phyloP scores from a whole-genome alignment of 192 early-diverging fungal genomes.

The Phlyctochytrium bullatum region DNA sequence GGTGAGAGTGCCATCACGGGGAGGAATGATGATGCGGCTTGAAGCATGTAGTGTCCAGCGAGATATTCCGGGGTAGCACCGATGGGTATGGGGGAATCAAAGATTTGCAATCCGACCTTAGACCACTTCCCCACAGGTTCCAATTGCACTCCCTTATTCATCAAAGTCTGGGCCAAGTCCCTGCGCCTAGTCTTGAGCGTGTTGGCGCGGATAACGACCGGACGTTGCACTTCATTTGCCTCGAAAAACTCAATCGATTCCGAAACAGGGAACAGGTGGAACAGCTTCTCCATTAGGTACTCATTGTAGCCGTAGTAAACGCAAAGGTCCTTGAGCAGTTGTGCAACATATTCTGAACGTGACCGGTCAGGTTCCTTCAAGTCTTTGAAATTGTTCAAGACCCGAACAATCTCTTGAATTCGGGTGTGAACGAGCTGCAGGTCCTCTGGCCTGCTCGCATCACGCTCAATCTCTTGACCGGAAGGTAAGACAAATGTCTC shows the following conservation, averaged over 20 bases:
- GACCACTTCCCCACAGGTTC: conserved; percentile 98
- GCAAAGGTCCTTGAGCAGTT: conserved; percentile 85
- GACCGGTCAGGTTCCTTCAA: conserved; percentile 73
- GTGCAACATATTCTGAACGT: conserved; percentile 81
- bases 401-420: conserved; percentile 86
- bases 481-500: conserved; percentile 69
- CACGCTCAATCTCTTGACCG: conserved; percentile 57
- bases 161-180: conserved; percentile 91
- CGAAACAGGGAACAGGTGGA: conserved; percentile 85
- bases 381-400: conserved; percentile 87
- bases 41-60: conserved; percentile 99
- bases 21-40: conserved; percentile 96
- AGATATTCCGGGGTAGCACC: conserved; percentile 99
- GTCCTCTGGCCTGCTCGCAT: conserved; percentile 64
- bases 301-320: conserved; percentile 95
- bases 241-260: conserved; percentile 97
- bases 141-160: conserved; percentile 95
- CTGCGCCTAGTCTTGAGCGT: conserved; percentile 90
- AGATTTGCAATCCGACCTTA: conserved; percentile 95
- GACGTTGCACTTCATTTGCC: conserved; percentile 95
- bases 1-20: conserved; percentile 95
- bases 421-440: conserved; percentile 75
- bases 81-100: conserved; percentile 92
- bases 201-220: conserved; percentile 95
- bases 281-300: conserved; percentile 85